A percentile compares a stretch with the other conserved stretches of the same genome.
Conservation (phyloP, 1,284 basidiomycete genomes). For the Pseudozyma sp. region DNA sequence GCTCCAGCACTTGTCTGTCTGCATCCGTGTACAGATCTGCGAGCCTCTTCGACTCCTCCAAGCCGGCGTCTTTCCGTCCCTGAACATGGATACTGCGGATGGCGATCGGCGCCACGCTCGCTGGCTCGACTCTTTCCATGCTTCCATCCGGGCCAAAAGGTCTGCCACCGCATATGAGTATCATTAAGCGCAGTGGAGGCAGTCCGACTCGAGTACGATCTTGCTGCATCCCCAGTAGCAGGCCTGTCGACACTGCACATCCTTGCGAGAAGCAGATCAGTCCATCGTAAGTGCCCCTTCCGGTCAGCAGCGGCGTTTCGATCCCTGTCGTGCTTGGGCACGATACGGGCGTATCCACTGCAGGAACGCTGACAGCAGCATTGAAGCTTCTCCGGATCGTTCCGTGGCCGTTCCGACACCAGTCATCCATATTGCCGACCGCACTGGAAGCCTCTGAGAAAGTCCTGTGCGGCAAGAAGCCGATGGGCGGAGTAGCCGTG, state of each 20-base stretch:
- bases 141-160: slow-evolving; percentile 27
- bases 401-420: not conserved
- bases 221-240: slow-evolving; percentile 19
- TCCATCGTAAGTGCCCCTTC: slow-evolving; percentile 20
- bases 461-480: not conserved
- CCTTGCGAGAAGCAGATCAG: slow-evolving; percentile 54
- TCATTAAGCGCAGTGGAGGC: slow-evolving; percentile 26
- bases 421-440: no score
- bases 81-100: slow-evolving; percentile 39
- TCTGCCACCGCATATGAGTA: slow-evolving; percentile 45
- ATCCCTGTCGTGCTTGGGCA: slow-evolving; percentile 20
- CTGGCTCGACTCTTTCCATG: slow-evolving; percentile 24
- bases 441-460: not conserved
- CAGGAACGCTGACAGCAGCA: not conserved
- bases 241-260: slow-evolving; percentile 40
- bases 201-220: not conserved
- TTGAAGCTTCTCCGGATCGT: not conserved
- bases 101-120: slow-evolving; percentile 8
- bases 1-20: slow-evolving; percentile 35
- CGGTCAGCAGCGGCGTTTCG: slow-evolving; percentile 13
- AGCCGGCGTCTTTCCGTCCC: slow-evolving; percentile 28
- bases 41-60: slow-evolving; percentile 29
- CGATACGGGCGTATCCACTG: slow-evolving; percentile 24
- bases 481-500: not conserved
- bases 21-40: slow-evolving; percentile 19